Evolutionary conservation across 2,329 filamentous ascomycete genomes (phyloP).

Genomic region (Aspergillus sp.): DNA sequence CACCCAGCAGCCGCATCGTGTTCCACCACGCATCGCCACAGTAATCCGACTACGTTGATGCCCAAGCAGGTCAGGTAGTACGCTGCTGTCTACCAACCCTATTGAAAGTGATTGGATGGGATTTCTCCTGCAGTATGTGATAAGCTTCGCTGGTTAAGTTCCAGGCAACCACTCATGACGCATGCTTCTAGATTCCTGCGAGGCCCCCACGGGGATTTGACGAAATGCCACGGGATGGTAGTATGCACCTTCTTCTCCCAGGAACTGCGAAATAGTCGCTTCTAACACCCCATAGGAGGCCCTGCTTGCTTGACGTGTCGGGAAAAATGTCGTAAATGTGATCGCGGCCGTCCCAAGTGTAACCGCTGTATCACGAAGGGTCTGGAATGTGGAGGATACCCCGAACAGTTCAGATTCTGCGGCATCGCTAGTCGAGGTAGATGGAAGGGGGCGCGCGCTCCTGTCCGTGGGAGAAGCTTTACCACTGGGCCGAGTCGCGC

Average conservation of each 20-base stretch:
- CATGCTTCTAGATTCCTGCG: background rate
- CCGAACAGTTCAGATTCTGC: slow-evolving; percentile 32
- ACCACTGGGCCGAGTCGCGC: background rate
- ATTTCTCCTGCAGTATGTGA: background rate
- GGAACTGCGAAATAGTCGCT: too few relatives aligned
- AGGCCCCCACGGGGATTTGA: background rate
- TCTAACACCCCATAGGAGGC: slow-evolving; percentile 13
- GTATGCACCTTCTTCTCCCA: background rate
- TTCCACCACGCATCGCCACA: background rate
- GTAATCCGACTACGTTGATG: background rate
- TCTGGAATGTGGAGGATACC: slow-evolving; percentile 30
- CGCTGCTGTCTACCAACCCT: background rate
- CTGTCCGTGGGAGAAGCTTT: slow-evolving; percentile 7
- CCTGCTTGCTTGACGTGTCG: slow-evolving; percentile 34
- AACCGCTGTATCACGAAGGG: slow-evolving; percentile 31
- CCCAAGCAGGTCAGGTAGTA: background rate
- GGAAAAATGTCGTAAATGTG: slow-evolving; percentile 33
- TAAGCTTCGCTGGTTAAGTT: background rate
- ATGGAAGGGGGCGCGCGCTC: slow-evolving; percentile 27
- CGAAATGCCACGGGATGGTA: slow-evolving; percentile 12
- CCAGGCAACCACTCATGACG: background rate
- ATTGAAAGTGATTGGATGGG: background rate
- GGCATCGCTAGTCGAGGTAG: slow-evolving; percentile 30
- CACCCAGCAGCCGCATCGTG: background rate
- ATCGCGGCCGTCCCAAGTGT: slow-evolving; percentile 29